These are phyloP conservation scores for Anthostomella pinea DNA, from an alignment of 2,329 filamentous ascomycete species.

Conservation along the genomic window DNA sequence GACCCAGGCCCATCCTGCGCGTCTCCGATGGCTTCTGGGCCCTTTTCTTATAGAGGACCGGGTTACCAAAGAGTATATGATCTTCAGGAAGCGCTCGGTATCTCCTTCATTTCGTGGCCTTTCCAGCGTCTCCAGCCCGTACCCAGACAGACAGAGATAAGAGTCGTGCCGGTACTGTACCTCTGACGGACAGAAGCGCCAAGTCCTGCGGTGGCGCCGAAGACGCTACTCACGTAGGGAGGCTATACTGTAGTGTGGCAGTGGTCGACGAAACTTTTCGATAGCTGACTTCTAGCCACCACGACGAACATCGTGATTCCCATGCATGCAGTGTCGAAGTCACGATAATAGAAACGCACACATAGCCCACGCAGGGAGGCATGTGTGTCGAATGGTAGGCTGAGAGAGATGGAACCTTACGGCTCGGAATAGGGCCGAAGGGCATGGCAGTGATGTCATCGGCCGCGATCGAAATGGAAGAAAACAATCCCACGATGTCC, in stretches of 20 bases:
- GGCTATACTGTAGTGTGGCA: too few species aligned
- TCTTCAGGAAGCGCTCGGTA: not conserved
- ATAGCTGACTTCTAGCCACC: too few species aligned
- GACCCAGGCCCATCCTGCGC: not conserved
- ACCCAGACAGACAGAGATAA: too few species aligned
- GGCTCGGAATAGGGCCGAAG: not conserved
- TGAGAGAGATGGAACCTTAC: not conserved
- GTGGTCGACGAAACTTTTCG: too few species aligned
- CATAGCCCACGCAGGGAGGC: not conserved
- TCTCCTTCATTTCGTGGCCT: not conserved
- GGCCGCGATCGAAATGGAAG: not conserved
- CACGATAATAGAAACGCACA: not conserved
- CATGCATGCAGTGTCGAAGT: slow-evolving; percentile 1
- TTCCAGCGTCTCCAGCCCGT: too few species aligned
- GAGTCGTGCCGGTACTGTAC: not conserved
- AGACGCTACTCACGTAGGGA: too few species aligned
- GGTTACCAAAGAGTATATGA: slow-evolving; percentile 1
- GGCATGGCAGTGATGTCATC: slow-evolving; percentile 4
- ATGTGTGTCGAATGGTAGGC: slow-evolving; percentile 3
- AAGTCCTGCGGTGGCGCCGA: too few species aligned
- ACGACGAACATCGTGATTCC: not conserved
- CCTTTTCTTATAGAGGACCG: not conserved
- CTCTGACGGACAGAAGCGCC: too few species aligned
- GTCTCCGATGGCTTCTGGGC: not conserved
- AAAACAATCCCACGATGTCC: not conserved